These are phyloP conservation scores for Phytophthora palmivora DNA, from an alignment of 352 stramenopile genomes.

Conservation along the genomic window DNA sequence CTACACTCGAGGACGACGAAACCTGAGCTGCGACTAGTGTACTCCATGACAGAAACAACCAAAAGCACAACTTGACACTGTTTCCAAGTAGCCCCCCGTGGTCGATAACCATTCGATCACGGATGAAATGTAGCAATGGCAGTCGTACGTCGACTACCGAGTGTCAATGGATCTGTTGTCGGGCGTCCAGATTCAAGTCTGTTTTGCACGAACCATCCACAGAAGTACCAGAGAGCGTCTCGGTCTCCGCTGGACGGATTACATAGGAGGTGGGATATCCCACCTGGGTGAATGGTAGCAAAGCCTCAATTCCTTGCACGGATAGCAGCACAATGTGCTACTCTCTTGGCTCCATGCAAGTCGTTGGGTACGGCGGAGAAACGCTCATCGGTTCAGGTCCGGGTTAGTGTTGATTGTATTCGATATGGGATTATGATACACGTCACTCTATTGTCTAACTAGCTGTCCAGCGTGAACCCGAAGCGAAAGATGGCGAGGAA, in stretches of 20 bases:
- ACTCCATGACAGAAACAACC: not conserved
- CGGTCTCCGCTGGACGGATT: slow-evolving; percentile 28
- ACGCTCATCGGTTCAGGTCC: not conserved
- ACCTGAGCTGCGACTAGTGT: slow-evolving; percentile 3
- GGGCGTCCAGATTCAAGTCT: slow-evolving; percentile 12
- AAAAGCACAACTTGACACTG: not conserved
- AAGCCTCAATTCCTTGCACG: not conserved
- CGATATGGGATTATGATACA: slow-evolving; percentile 8
- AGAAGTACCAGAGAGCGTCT: slow-evolving; percentile 31
- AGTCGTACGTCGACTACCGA: not conserved
- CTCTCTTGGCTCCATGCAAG: slow-evolving; percentile 14
- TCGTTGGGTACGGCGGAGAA: slow-evolving; percentile 6
- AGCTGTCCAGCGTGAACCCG: slow-evolving; percentile 24
- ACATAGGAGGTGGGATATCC: slow-evolving; percentile 23
- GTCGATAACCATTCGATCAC: not conserved
- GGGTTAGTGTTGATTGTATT: slow-evolving; percentile 3
- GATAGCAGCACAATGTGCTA: too few relatives aligned
- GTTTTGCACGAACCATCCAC: slow-evolving; percentile 16
- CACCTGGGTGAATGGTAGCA: slow-evolving; percentile 8
- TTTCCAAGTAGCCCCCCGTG: not conserved
- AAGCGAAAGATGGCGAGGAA: slow-evolving; percentile 27
- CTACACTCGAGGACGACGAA: slow-evolving; percentile 26
- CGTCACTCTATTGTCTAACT: slow-evolving; percentile 17
- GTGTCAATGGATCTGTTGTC: slow-evolving; percentile 14
- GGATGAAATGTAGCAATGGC: slow-evolving; percentile 3